These are phyloP conservation scores for Ascochyta lentis DNA, from an alignment of 2,329 filamentous ascomycete genomes.

Conservation along the genomic window DNA sequence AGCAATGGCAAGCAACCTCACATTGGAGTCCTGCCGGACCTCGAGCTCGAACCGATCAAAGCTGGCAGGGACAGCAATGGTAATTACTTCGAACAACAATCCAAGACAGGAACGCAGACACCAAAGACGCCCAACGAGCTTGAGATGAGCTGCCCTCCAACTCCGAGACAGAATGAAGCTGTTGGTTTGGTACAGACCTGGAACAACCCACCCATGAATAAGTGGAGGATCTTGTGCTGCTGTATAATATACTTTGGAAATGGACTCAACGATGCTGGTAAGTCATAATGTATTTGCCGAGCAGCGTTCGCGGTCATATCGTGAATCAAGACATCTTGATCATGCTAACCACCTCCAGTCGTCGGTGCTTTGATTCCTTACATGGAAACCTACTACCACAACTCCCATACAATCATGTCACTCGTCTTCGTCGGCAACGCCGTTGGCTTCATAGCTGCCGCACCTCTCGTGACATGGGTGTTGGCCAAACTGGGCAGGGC, in stretches of 20 bases:
- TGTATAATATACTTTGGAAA: conserved; percentile 72
- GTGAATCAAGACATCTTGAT: too few relatives aligned
- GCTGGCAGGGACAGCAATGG: conserved; percentile 23
- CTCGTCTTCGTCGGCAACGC: conserved; percentile 83
- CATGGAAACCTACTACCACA: conserved; percentile 76
- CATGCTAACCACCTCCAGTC: conserved; percentile 43
- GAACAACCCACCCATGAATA: conserved; percentile 68
- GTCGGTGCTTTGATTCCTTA: conserved; percentile 82
- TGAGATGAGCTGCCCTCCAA: conserved; percentile 63
- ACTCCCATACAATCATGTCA: conserved; percentile 80
- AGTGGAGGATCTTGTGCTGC: conserved; percentile 68
- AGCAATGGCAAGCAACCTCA: conserved; percentile 23
- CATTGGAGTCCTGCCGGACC: conserved; percentile 30
- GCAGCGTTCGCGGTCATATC: background rate
- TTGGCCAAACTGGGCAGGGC: conserved; percentile 69
- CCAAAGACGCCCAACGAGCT: conserved; percentile 52
- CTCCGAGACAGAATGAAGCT: conserved; percentile 51
- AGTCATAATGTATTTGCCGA: conserved; percentile 1
- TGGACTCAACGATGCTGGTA: conserved; percentile 74
- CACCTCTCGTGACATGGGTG: conserved; percentile 71
- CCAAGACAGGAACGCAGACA: conserved; percentile 24
- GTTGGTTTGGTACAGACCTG: conserved; percentile 62
- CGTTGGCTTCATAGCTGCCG: conserved; percentile 75
- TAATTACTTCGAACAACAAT: conserved; percentile 21
- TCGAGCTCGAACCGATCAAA: conserved; percentile 46